phyloP scores from a whole-genome alignment of 1,284 basidiomycete species.

The Cutaneotrichosporon sp. region DNA sequence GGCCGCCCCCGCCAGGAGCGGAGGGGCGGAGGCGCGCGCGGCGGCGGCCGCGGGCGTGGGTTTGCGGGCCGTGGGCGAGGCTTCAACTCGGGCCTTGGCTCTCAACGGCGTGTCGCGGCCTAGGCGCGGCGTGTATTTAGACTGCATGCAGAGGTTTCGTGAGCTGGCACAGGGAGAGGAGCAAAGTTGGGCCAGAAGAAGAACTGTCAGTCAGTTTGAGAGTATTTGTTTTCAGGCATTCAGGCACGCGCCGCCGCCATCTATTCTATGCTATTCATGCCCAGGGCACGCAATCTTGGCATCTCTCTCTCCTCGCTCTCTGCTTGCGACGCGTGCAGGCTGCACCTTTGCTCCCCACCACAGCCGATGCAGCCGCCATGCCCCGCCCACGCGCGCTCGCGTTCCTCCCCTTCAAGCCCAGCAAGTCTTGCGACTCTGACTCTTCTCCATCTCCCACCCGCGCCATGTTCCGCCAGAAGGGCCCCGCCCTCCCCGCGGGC shows the following conservation, averaged over 20 bases:
- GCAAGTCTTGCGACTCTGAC: background rate
- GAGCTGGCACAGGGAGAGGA: background rate
- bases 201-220: too few relatives aligned
- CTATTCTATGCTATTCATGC: background rate
- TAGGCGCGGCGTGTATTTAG: constrained; percentile 14
- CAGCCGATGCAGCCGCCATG: background rate
- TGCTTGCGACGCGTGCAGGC: background rate
- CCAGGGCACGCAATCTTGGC: background rate
- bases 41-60: constrained; percentile 32
- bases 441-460: background rate
- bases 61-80: constrained; percentile 43
- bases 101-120: constrained; percentile 31
- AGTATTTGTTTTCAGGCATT: background rate
- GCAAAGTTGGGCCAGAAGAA: background rate
- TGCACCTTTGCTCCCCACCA: background rate
- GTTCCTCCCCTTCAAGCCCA: background rate
- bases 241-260: background rate
- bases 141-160: constrained; percentile 8
- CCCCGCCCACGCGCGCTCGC: background rate
- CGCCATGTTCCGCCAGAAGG: constrained; percentile 49
- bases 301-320: background rate
- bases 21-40: constrained; percentile 40
- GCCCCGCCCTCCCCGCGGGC: constrained; percentile 32
- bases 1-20: constrained; percentile 44
- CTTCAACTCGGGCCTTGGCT: constrained; percentile 39